These are phyloP conservation scores for Colletotrichum brevisporum DNA, from an alignment of 2,329 filamentous ascomycete species.

Conservation along the genomic window DNA sequence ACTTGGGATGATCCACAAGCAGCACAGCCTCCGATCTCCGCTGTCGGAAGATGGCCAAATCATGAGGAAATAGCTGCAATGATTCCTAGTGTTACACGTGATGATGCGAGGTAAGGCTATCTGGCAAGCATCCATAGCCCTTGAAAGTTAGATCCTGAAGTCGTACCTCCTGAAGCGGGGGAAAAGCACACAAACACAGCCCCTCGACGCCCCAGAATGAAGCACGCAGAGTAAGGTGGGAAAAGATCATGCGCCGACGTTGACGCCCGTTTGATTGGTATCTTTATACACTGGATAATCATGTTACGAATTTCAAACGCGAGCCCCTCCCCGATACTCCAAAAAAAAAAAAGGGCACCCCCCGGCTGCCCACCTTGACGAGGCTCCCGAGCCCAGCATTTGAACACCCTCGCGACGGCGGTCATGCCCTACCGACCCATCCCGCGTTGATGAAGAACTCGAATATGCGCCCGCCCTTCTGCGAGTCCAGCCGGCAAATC, in stretches of 20 bases:
- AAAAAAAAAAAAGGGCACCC: constrained; percentile 2
- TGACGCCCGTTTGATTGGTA: constrained; percentile 26
- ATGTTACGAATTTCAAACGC: neutral
- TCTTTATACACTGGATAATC: constrained; percentile 24
- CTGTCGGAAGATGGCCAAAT: no score
- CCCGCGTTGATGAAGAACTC: constrained; percentile 95
- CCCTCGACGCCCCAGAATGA: no score
- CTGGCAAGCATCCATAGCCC: no score
- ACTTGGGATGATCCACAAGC: neutral
- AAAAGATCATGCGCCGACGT: neutral
- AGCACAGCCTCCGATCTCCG: neutral
- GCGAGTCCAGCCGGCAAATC: constrained; percentile 85
- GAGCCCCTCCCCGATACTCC: constrained; percentile 10
- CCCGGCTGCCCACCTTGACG: neutral
- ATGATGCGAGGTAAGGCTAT: no score
- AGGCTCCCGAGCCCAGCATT: neutral
- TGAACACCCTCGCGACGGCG: neutral
- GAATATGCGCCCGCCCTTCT: constrained; percentile 88
- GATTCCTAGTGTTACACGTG: no score
- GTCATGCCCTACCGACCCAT: constrained; percentile 87
- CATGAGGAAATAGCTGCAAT: no score
- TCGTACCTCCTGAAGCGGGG: no score
- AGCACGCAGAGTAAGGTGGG: no score
- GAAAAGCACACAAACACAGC: no score
- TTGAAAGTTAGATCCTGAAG: no score